A percentile compares a stretch with the other conserved stretches of the same genome.
Evolutionary conservation across 768 basidiomycete species (phyloP).

Genomic region (Xerocomellus amylosporus): DNA sequence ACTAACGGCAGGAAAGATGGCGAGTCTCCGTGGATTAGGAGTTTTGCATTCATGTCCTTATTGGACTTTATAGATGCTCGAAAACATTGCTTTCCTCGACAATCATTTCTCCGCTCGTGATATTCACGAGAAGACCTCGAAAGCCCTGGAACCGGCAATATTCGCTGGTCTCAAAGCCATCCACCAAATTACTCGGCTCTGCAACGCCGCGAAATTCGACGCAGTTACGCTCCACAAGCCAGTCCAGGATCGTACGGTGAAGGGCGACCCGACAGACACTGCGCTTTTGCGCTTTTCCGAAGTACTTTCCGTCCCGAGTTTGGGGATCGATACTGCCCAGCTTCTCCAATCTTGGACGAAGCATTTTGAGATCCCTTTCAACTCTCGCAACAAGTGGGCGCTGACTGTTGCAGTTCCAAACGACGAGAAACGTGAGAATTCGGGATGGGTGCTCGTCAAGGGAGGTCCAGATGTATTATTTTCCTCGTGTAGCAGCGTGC

Average conservation of each 20-base stretch:
- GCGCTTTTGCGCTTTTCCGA: slow-evolving; percentile 51
- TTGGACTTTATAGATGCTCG: slow-evolving; percentile 32
- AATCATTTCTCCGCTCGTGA: slow-evolving; percentile 14
- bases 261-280: slow-evolving; percentile 51
- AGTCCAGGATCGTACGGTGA: slow-evolving; percentile 33
- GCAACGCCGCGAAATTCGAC: slow-evolving; percentile 55
- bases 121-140: slow-evolving; percentile 6
- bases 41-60: neutral
- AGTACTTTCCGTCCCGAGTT: slow-evolving; percentile 20
- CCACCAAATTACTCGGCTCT: slow-evolving; percentile 45
- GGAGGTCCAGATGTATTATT: slow-evolving; percentile 59
- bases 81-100: slow-evolving; percentile 39
- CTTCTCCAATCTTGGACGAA: slow-evolving; percentile 21
- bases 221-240: slow-evolving; percentile 22
- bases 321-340: slow-evolving; percentile 18
- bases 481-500: slow-evolving; percentile 34
- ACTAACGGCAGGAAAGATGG: slow-evolving; percentile 48
- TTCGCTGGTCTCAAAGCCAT: slow-evolving; percentile 24
- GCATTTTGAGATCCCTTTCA: slow-evolving; percentile 41
- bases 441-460: slow-evolving; percentile 46
- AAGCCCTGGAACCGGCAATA: slow-evolving; percentile 4
- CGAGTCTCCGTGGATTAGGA: slow-evolving; percentile 5
- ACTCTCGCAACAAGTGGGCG: slow-evolving; percentile 58
- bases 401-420: slow-evolving; percentile 36
- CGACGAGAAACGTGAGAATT: slow-evolving; percentile 1